phyloP scores from a whole-genome alignment of 331 rosid genomes.

The Spiraea crenata region DNA sequence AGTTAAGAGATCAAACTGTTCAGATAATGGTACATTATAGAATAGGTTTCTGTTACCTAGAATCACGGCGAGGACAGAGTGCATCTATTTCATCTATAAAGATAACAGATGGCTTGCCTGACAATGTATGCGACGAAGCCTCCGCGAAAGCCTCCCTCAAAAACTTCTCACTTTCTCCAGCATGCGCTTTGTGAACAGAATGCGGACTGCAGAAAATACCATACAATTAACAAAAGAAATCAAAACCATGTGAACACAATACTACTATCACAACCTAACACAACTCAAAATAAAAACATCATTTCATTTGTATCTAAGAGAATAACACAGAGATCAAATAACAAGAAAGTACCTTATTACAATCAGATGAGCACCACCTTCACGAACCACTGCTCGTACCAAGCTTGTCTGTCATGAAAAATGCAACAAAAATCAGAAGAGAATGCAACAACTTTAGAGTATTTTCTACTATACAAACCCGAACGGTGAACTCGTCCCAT shows the following conservation, averaged over 20 bases:
- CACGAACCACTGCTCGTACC: slow-evolving; percentile 81
- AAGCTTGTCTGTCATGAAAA: slow-evolving; percentile 65
- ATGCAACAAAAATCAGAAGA: not conserved
- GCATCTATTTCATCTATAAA: slow-evolving; percentile 92
- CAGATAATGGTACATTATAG: not conserved
- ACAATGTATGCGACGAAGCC: slow-evolving; percentile 59
- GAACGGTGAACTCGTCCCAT: not conserved
- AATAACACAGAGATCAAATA: not conserved
- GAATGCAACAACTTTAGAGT: not conserved
- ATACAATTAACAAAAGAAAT: slow-evolving; percentile 9
- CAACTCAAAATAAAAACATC: not conserved
- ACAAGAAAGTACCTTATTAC: slow-evolving; percentile 51
- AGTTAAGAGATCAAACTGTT: not conserved
- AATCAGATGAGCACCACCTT: slow-evolving; percentile 75
- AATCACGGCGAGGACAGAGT: slow-evolving; percentile 79
- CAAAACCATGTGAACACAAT: not conserved
- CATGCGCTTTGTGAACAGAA: slow-evolving; percentile 65
- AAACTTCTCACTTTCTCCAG: slow-evolving; percentile 74
- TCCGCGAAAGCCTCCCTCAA: slow-evolving; percentile 76
- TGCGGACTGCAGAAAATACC: slow-evolving; percentile 57
- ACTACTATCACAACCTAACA: not conserved
- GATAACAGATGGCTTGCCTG: slow-evolving; percentile 65
- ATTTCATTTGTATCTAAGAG: not conserved
- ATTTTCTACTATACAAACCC: not conserved
- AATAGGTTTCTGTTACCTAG: slow-evolving; percentile 45